A percentile compares a stretch with the other conserved stretches of the same genome.
phyloP scores from a whole-genome alignment of 225 moss, liverwort and hornwort species.

The Anthoceros angustus region DNA sequence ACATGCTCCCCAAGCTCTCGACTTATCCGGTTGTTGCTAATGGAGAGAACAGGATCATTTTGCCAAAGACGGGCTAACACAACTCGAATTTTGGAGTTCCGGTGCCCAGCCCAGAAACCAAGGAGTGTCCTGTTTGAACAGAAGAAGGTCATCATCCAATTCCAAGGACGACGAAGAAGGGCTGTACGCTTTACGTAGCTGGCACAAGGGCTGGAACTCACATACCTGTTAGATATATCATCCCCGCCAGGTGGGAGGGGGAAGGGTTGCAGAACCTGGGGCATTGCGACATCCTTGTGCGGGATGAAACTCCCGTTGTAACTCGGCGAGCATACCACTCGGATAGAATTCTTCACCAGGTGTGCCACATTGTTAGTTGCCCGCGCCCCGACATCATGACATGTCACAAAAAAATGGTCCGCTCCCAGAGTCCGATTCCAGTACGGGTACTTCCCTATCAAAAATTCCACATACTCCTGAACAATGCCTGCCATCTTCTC shows the following conservation, averaged over 20 bases:
- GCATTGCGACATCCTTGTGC: slow-evolving; percentile 77
- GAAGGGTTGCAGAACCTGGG: slow-evolving; percentile 51
- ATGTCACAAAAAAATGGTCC: slow-evolving; percentile 76
- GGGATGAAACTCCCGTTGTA: slow-evolving; percentile 64
- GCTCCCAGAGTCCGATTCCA: slow-evolving; percentile 78
- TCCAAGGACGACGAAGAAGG: not conserved
- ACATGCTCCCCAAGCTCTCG: slow-evolving; percentile 28
- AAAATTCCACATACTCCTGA: slow-evolving; percentile 28
- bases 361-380: slow-evolving; percentile 36
- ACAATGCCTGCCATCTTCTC: slow-evolving; percentile 54
- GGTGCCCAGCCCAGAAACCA: slow-evolving; percentile 47
- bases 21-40: slow-evolving; percentile 41
- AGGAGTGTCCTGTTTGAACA: slow-evolving; percentile 25
- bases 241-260: slow-evolving; percentile 39
- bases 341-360: slow-evolving; percentile 48
- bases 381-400: slow-evolving; percentile 63
- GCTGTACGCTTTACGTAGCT: too few relatives aligned
- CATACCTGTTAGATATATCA: slow-evolving; percentile 28
- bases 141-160: slow-evolving; percentile 3
- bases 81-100: slow-evolving; percentile 45
- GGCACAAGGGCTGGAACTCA: not conserved
- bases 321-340: slow-evolving; percentile 59
- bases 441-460: slow-evolving; percentile 49
- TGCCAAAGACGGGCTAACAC: slow-evolving; percentile 36
- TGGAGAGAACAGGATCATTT: slow-evolving; percentile 36